phyloP scores from a whole-genome alignment of 75 land plant genomes.

The Sequoiadendron giganteum region DNA sequence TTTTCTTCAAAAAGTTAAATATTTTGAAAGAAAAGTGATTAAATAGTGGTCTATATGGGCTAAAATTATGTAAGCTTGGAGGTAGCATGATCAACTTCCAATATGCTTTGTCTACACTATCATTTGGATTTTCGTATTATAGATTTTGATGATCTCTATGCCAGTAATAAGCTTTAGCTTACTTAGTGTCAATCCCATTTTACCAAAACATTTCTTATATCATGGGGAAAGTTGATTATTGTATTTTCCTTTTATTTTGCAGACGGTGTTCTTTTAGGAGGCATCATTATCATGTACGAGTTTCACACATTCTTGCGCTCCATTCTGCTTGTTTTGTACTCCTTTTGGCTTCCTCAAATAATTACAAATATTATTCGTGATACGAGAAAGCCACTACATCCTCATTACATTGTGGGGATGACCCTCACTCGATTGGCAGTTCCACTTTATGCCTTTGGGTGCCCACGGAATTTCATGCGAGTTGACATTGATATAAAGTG shows the following conservation, averaged over 20 bases:
- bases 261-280: constrained; percentile 97
- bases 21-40: not conserved
- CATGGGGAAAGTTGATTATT: not conserved
- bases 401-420: constrained; percentile 92
- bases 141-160: not conserved
- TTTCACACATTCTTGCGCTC: constrained; percentile 73
- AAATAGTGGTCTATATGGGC: not conserved
- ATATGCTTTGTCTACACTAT: not conserved
- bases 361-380: constrained; percentile 81
- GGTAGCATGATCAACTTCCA: not conserved
- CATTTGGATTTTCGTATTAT: not conserved
- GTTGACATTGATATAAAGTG: constrained; percentile 69
- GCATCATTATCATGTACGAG: constrained; percentile 93
- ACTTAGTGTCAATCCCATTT: not conserved
- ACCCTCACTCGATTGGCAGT: constrained; percentile 89
- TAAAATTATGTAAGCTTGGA: not conserved
- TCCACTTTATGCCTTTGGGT: constrained; percentile 93
- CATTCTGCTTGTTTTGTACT: constrained; percentile 83
- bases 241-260: constrained; percentile 25
- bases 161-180: not conserved
- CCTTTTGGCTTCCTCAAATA: constrained; percentile 99
- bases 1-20: not conserved
- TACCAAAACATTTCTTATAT: not conserved
- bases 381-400: constrained; percentile 94
- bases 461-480: constrained; percentile 93